A percentile compares a stretch with the other conserved stretches of the same genome.
These are phyloP conservation scores for Glebionis coronaria DNA, from an alignment of 129 eudicot species.

Conservation along the genomic window DNA sequence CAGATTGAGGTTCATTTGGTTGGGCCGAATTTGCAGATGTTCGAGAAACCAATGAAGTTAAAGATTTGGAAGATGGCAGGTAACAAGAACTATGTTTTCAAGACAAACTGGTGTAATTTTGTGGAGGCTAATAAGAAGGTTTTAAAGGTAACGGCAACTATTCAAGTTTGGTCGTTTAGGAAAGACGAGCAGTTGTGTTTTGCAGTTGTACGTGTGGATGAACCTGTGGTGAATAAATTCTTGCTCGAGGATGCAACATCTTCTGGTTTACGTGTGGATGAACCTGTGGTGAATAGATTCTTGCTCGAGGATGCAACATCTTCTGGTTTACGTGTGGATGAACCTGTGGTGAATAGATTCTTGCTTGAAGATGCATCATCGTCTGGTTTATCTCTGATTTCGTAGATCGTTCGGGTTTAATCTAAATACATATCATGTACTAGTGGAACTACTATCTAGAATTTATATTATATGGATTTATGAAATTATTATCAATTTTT, in stretches of 20 bases:
- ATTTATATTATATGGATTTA: too few species aligned
- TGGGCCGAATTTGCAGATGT: not conserved
- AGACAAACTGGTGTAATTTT: conserved; percentile 10
- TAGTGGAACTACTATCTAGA: too few species aligned
- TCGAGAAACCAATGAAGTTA: not conserved
- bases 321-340: too few species aligned
- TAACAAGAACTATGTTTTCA: not conserved
- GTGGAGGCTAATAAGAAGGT: not conserved
- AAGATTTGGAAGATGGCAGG: not conserved
- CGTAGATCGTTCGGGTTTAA: too few species aligned
- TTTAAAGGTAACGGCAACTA: not conserved
- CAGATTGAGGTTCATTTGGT: conserved; percentile 1
- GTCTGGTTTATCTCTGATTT: not conserved
- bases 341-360: too few species aligned
- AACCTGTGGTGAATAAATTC: too few species aligned
- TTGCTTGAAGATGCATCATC: not conserved
- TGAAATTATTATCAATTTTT: too few species aligned
- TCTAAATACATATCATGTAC: too few species aligned
- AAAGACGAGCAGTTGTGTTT: not conserved
- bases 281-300: too few species aligned
- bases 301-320: too few species aligned
- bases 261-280: too few species aligned
- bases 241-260: too few species aligned
- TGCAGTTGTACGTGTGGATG: conserved; percentile 6
- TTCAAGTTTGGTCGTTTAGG: conserved; percentile 20